Conservation (phyloP, 2,329 filamentous ascomycete species). For the Chrysosporium queenslandicum region DNA sequence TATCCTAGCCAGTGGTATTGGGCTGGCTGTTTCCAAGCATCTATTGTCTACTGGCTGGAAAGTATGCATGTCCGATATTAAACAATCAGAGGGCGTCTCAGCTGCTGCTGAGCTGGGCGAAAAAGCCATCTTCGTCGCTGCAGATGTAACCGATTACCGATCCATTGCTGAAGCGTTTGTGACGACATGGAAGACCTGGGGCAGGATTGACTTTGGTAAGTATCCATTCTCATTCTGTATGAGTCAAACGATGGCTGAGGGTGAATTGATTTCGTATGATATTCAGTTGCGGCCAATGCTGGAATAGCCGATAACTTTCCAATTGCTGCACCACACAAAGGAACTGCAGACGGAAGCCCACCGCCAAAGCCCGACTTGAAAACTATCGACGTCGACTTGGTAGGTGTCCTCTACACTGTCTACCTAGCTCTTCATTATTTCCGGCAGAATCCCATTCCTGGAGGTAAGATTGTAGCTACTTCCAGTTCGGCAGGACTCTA, state of each 20-base stretch:
- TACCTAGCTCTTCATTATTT: slow-evolving; percentile 33
- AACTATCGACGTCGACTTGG: slow-evolving; percentile 28
- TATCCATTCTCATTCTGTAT: too few species aligned
- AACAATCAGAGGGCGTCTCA: too few species aligned
- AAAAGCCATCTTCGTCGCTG: too few species aligned
- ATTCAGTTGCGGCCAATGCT: not conserved
- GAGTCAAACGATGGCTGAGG: not conserved
- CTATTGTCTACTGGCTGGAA: too few species aligned
- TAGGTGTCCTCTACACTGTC: slow-evolving; percentile 28
- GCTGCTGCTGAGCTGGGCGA: too few species aligned
- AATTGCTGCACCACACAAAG: too few species aligned
- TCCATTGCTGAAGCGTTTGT: too few species aligned
- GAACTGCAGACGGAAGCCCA: not conserved
- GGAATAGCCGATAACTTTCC: not conserved
- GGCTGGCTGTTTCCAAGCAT: too few species aligned
- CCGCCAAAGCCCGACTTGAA: slow-evolving; percentile 27
- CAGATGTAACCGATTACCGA: too few species aligned
- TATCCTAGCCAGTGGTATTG: too few species aligned
- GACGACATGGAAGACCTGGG: not conserved
- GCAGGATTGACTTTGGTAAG: not conserved
- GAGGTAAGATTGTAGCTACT: slow-evolving; percentile 29
- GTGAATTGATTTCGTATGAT: not conserved
- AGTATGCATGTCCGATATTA: too few species aligned
- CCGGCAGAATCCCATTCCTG: slow-evolving; percentile 19
- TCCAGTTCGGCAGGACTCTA: slow-evolving; percentile 28